phyloP scores from a whole-genome alignment of 257 asterid genomes.

The Penstemon davidsonii region DNA sequence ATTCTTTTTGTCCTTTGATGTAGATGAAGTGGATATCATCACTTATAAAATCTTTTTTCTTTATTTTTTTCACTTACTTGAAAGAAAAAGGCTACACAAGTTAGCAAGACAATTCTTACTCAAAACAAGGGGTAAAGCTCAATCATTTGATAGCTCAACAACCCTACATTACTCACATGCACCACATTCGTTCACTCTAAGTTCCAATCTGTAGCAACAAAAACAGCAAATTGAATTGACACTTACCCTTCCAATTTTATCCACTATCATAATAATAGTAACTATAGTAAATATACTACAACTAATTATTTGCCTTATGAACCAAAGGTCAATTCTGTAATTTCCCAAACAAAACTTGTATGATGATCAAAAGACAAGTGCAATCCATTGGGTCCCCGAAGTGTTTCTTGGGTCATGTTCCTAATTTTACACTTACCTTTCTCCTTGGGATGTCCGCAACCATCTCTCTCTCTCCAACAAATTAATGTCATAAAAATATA shows the following conservation, averaged over 20 bases:
- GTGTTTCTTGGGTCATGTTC: constrained; percentile 59
- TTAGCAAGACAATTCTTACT: constrained; percentile 27
- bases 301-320: not conserved
- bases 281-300: not conserved
- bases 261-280: not conserved
- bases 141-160: constrained; percentile 63
- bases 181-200: constrained; percentile 42
- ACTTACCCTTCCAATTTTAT: constrained; percentile 19
- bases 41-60: not conserved
- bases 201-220: constrained; percentile 18
- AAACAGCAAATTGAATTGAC: constrained; percentile 22
- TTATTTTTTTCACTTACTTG: not conserved
- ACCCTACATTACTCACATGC: constrained; percentile 60
- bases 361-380: constrained; percentile 53
- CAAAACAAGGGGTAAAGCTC: constrained; percentile 36
- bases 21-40: constrained; percentile 7
- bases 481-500: no score
- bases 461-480: constrained; percentile 31
- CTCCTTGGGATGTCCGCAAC: constrained; percentile 60
- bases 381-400: constrained; percentile 67
- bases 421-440: constrained; percentile 37
- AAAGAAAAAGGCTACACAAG: constrained; percentile 17
- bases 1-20: constrained; percentile 10
- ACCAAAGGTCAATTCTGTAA: constrained; percentile 24
- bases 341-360: not conserved